Base-by-base conservation (phyloP, 495 filamentous ascomycete genomes). In the Xylaria nigripes region DNA sequence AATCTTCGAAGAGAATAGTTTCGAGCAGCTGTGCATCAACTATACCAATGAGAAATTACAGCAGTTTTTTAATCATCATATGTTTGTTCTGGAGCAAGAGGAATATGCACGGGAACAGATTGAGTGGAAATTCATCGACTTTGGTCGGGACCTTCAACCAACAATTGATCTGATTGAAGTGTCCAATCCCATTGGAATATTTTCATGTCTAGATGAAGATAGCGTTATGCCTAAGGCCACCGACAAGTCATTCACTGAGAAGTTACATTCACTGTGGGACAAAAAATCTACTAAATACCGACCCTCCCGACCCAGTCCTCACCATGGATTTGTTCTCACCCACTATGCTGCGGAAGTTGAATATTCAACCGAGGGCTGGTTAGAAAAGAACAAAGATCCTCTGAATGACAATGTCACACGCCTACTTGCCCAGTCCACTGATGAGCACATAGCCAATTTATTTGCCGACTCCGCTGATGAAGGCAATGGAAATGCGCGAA, bases 61-160 rank as follows among this genome's bases (percentile, higher is more conserved):
- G 66, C 94, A 99, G 59, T 99, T 97, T 68, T 99, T 99, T 79
- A 99, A 99, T 56, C 94, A 99, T 60, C 94, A 99, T 73, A 99
- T 99, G 94, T 99, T 99, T 67, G 94, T 99, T 19, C 72, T 99
- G 19, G 94, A 99, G 65, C 94, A 99, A 65, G 94, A 99, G 65
- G 94, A 99, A 68, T 99, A 99, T 69, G 91, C 94, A 15, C 73
- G 91, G 46, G 94, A 99, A 66, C 88, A 95, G 67, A 99, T 99
- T 61, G 92, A 99, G 71, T 99, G 94, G 94, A 89, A 96, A 65
- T 99, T 99, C 66, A 97, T 99, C 64, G 94, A 99, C 65, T 99
- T 99, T 65, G 94, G 94, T 34, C 89, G 87, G 55, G 94, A 99
- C 64, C 74, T 99, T 16, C 94, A 99, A 70, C 94, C 94, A 2